phyloP scores from a whole-genome alignment of 2,329 filamentous ascomycete species.

The Cytospora mali region DNA sequence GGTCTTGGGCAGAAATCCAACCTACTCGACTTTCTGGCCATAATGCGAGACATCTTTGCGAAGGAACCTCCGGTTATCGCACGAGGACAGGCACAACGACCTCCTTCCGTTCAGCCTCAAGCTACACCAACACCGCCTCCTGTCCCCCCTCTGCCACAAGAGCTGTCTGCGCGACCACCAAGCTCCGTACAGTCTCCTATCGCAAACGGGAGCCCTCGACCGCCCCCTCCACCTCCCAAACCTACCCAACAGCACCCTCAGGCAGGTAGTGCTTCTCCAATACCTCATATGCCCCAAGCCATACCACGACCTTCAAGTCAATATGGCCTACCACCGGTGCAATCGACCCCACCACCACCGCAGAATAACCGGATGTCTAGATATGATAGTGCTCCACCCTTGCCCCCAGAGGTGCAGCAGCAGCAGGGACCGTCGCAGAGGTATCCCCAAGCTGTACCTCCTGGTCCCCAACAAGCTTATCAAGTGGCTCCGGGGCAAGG shows the following conservation, averaged over 20 bases:
- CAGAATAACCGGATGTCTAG: constrained; percentile 37
- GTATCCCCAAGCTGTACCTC: constrained; percentile 33
- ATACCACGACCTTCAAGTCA: constrained; percentile 32
- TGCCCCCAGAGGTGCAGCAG: constrained; percentile 34
- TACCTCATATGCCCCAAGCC: constrained; percentile 41
- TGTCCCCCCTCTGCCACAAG: constrained; percentile 71
- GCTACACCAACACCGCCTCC: constrained; percentile 57
- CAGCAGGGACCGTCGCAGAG: constrained; percentile 15
- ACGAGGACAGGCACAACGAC: constrained; percentile 57
- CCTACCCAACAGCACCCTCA: constrained; percentile 41
- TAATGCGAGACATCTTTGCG: constrained; percentile 84
- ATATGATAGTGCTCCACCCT: constrained; percentile 39
- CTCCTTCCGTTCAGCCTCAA: constrained; percentile 41
- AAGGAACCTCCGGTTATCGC: constrained; percentile 92
- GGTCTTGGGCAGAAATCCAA: constrained; percentile 70
- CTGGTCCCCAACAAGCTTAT: constrained; percentile 36
- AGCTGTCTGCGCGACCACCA: constrained; percentile 52
- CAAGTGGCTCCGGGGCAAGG: constrained; percentile 18
- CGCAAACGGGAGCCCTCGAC: constrained; percentile 37
- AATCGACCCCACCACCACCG: constrained; percentile 27
- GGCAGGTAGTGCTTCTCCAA: constrained; percentile 33
- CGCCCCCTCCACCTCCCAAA: constrained; percentile 60
- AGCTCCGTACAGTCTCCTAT: constrained; percentile 38
- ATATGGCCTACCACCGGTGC: constrained; percentile 22
- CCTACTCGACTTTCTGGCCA: constrained; percentile 77